phyloP scores from a whole-genome alignment of 768 basidiomycete genomes.

The Trametes punicea region DNA sequence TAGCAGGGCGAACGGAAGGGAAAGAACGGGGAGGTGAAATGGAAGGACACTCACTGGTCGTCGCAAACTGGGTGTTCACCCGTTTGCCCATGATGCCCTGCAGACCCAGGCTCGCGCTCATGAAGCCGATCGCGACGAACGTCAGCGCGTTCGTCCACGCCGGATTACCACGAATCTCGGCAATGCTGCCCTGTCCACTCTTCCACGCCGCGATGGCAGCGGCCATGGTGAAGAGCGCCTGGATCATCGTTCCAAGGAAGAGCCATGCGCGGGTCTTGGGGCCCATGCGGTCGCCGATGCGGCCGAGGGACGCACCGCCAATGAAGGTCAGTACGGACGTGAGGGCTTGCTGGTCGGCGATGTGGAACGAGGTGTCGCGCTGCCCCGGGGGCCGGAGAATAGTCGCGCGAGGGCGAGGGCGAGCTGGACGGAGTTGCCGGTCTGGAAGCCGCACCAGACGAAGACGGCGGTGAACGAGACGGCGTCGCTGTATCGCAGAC shows the following conservation, averaged over 20 bases:
- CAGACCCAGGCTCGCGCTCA: slow-evolving; percentile 76
- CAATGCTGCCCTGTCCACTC: slow-evolving; percentile 54
- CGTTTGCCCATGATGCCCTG: slow-evolving; percentile 87
- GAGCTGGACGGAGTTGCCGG: slow-evolving; percentile 73
- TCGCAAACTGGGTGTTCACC: slow-evolving; percentile 74
- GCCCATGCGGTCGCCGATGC: slow-evolving; percentile 82
- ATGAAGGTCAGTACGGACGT: slow-evolving; percentile 78
- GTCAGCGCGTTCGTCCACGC: slow-evolving; percentile 68
- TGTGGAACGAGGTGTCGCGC: slow-evolving; percentile 63
- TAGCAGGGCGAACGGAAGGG: background rate
- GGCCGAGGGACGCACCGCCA: slow-evolving; percentile 71
- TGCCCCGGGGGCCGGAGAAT: slow-evolving; percentile 51
- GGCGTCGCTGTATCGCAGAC: slow-evolving; percentile 46
- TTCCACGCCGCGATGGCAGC: slow-evolving; percentile 71
- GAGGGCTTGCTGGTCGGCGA: slow-evolving; percentile 80
- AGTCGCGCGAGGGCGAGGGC: slow-evolving; percentile 78
- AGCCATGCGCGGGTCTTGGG: slow-evolving; percentile 74
- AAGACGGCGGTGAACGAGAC: slow-evolving; percentile 76
- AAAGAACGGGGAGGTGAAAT: background rate
- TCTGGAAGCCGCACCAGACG: slow-evolving; percentile 86
- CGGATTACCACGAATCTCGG: slow-evolving; percentile 53
- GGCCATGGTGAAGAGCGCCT: slow-evolving; percentile 73
- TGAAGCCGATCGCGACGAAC: slow-evolving; percentile 72
- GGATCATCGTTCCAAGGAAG: slow-evolving; percentile 63
- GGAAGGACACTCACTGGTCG: slow-evolving; percentile 51